These are phyloP conservation scores for Colletotrichum camelliae DNA, from an alignment of 2,329 filamentous ascomycete species.

Conservation along the genomic window DNA sequence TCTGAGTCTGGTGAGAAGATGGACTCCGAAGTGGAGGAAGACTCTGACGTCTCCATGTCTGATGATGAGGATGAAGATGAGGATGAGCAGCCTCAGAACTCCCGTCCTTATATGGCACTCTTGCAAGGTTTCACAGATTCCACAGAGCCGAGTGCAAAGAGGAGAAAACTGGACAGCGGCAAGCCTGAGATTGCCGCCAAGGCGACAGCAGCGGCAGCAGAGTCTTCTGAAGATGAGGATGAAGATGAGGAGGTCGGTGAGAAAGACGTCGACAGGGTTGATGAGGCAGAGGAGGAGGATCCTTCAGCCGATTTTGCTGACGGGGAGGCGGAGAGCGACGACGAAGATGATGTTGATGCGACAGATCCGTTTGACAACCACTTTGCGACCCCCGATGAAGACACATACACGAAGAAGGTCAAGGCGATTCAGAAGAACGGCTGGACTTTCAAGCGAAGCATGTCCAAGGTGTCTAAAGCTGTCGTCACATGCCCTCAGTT, in stretches of 20 bases:
- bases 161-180: slow-evolving; percentile 57
- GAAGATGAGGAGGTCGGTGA: slow-evolving; percentile 33
- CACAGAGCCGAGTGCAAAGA: slow-evolving; percentile 54
- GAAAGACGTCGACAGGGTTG: slow-evolving; percentile 21
- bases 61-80: slow-evolving; percentile 52
- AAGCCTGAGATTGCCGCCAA: slow-evolving; percentile 29
- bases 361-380: slow-evolving; percentile 82
- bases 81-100: slow-evolving; percentile 37
- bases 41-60: slow-evolving; percentile 40
- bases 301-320: slow-evolving; percentile 26
- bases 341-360: slow-evolving; percentile 45
- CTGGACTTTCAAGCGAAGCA: slow-evolving; percentile 55
- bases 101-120: slow-evolving; percentile 61
- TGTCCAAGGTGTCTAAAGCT: slow-evolving; percentile 52
- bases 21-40: slow-evolving; percentile 40
- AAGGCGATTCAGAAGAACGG: slow-evolving; percentile 53
- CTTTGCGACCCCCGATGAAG: slow-evolving; percentile 73
- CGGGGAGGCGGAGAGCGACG: slow-evolving; percentile 24
- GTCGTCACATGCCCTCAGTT: slow-evolving; percentile 52
- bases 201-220: slow-evolving; percentile 9
- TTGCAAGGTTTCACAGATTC: slow-evolving; percentile 61
- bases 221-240: slow-evolving; percentile 21
- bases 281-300: slow-evolving; percentile 19
- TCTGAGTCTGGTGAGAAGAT: slow-evolving; percentile 32
- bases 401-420: slow-evolving; percentile 59